These are phyloP conservation scores for Aspergillus aculeatus DNA, from an alignment of 2,329 filamentous ascomycete species.

Conservation along the genomic window DNA sequence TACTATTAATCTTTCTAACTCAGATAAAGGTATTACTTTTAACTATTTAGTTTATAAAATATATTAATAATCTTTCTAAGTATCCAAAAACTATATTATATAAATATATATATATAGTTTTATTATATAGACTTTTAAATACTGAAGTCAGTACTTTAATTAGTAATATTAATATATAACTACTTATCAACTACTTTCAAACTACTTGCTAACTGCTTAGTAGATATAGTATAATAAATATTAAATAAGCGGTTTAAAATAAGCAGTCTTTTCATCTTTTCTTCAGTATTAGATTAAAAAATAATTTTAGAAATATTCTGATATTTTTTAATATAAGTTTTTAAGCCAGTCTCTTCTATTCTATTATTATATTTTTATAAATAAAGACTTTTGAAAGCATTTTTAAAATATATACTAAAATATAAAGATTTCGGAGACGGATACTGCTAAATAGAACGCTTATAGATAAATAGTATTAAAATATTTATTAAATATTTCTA, in stretches of 20 bases:
- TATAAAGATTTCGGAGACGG: background rate
- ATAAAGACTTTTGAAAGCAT: background rate
- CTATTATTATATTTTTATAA: background rate
- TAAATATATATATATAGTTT: background rate
- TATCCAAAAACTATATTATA: background rate
- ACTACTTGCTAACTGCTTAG: background rate
- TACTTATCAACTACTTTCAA: background rate
- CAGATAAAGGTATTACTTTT: background rate
- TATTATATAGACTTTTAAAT: background rate
- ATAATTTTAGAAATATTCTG: background rate
- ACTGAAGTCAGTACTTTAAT: background rate
- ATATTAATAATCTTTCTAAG: background rate
- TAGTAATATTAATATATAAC: background rate
- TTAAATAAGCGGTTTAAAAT: background rate
- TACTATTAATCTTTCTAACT: background rate
- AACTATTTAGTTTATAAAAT: background rate
- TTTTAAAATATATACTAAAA: background rate
- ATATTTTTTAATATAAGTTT: background rate
- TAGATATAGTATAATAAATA: background rate
- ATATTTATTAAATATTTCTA: background rate
- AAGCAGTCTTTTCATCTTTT: background rate
- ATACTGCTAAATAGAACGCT: background rate
- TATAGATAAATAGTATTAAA: background rate
- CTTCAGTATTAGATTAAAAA: background rate
- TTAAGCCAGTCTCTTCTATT: background rate